Base-by-base conservation (phyloP, 805 yeast genomes). In the Myxozyma melibiosi region DNA sequence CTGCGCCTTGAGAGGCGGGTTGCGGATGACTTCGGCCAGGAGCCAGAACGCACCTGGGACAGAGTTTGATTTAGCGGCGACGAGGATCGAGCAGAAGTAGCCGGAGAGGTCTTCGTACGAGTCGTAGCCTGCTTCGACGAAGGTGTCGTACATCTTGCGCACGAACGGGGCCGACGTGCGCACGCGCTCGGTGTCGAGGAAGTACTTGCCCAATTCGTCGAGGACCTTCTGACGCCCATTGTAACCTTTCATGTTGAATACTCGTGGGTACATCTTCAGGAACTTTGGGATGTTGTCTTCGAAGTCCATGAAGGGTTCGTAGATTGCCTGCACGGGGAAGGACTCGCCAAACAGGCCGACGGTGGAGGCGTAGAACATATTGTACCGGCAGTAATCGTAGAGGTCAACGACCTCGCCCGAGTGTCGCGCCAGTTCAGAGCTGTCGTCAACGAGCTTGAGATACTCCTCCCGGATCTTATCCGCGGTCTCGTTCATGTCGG, bases 11-110 rank as follows among this genome's bases (percentile, higher is more conserved):
- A 50, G 34, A 20, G 24, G 43, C 2, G 47, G 42, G 22, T 51
- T 39, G 7, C 16, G 16, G 13, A 51, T 37, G 5, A 45, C 34
- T 14, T 51, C 5, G 8, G 59, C 55, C 30, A 55, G 18, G 8
- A 50, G 25, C 58, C 58, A 55, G 38, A 42, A 55, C 22, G 58
- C 58, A 14, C 40, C 53, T 13, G 58, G 58, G 14, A 55, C 54
- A 13, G 58, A 49, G 31, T 55, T 55, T 35, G 58, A 49, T 22
- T 49, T 37, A 16, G 47, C 43, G 2, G 61, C 63, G 24, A 59
- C 40, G 13, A 57, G 16, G 18, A 57, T 53, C 30, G 59, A 44
- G 25, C 47, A 50, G 25, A 49, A 41, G 34, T 48, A 57, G 22
- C 53, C 48, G 9, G 52, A 45, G 5, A 38, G 9, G 39, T 59